Evolutionary conservation across 139 green algal species (phyloP).

Genomic region (Coelastrella sp.): DNA sequence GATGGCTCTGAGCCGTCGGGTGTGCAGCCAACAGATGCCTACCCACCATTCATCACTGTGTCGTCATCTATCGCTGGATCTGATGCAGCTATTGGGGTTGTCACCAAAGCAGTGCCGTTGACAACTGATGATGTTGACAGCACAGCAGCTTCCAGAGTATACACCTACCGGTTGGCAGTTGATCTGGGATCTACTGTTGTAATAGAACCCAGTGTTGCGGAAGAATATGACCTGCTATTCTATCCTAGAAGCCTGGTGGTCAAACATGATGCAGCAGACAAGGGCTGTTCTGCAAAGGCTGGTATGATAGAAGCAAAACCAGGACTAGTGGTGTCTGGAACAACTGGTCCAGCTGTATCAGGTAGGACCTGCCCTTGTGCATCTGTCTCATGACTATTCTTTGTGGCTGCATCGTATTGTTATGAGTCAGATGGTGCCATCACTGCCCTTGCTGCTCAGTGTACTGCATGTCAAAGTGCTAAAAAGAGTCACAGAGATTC

Average conservation of each 20-base stretch:
- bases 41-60: not conserved
- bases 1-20: too few species aligned
- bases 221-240: not conserved
- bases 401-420: not conserved
- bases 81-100: not conserved
- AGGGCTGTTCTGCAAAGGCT: not conserved
- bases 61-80: not conserved
- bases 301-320: not conserved
- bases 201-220: not conserved
- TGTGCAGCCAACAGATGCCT: too few species aligned
- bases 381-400: not conserved
- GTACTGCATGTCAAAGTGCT: too few species aligned
- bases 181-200: conserved; percentile 24
- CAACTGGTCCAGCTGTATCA: conserved; percentile 12
- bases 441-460: too few species aligned
- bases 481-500: too few species aligned
- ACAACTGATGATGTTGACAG: not conserved
- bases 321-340: not conserved
- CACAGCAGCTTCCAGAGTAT: not conserved
- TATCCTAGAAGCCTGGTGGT: not conserved
- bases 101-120: not conserved
- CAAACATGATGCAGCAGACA: not conserved
- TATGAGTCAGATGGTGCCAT: too few species aligned
- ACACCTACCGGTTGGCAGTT: conserved; percentile 3
- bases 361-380: not conserved